These are phyloP conservation scores for Phaeophleospora eucalypticola DNA, from an alignment of 2,329 filamentous ascomycete genomes.

Conservation along the genomic window DNA sequence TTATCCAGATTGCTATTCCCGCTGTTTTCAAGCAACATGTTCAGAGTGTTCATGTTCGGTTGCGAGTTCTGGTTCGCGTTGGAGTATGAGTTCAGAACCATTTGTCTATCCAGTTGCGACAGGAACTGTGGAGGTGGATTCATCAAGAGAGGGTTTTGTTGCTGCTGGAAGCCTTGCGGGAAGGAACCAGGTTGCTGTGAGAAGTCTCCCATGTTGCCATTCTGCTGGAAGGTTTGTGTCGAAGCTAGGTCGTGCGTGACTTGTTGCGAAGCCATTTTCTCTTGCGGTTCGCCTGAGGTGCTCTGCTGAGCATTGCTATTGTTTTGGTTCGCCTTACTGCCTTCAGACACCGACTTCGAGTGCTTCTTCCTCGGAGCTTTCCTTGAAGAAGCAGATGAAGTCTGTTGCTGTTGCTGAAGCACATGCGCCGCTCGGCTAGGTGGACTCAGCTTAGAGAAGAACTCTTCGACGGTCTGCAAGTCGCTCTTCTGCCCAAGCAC, in stretches of 20 bases:
- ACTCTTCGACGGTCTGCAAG: conserved; percentile 90
- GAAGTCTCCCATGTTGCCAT: conserved; percentile 25
- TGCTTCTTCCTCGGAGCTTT: conserved; percentile 30
- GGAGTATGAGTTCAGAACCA: conserved; percentile 69
- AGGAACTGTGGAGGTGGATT: conserved; percentile 45
- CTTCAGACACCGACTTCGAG: conserved; percentile 24
- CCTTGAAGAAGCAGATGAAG: conserved; percentile 31
- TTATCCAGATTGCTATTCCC: conserved; percentile 18
- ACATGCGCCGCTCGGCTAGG: conserved; percentile 38
- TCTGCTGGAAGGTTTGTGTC: conserved; percentile 12
- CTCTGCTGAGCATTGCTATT: conserved; percentile 12
- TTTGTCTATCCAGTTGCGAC: conserved; percentile 69
- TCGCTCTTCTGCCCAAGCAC: conserved; percentile 85
- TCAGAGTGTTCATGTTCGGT: conserved; percentile 10
- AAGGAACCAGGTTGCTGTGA: conserved; percentile 47
- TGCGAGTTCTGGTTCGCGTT: conserved; percentile 22
- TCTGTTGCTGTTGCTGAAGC: conserved; percentile 11
- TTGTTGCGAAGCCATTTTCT: conserved; percentile 22
- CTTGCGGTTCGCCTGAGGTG: not conserved
- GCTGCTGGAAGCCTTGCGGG: conserved; percentile 26
- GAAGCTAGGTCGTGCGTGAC: conserved; percentile 22
- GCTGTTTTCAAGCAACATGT: conserved; percentile 13
- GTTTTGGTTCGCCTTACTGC: conserved; percentile 11
- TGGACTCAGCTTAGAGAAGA: conserved; percentile 76
- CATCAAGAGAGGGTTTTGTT: conserved; percentile 30